These are phyloP conservation scores for Croton setiger DNA, from an alignment of 441 rosid species.

Conservation along the genomic window DNA sequence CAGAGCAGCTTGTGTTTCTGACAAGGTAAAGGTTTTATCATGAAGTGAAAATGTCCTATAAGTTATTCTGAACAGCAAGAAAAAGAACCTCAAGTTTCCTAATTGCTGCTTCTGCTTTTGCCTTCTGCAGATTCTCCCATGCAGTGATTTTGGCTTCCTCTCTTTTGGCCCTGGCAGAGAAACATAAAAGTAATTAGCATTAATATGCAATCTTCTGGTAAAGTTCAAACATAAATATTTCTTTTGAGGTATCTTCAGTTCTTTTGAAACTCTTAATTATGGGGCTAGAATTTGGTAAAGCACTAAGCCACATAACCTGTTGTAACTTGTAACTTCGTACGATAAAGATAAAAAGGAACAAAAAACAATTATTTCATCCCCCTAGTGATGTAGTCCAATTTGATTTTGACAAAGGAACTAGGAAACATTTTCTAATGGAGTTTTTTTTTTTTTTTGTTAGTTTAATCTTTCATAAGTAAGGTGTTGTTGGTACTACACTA, in stretches of 20 bases:
- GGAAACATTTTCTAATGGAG: too few species aligned
- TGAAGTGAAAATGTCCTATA: conserved; percentile 10
- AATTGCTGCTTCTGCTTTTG: conserved; percentile 88
- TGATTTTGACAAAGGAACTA: too few species aligned
- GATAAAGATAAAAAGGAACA: background rate
- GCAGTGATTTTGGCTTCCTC: conserved; percentile 88
- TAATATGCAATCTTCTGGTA: background rate
- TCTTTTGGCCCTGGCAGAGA: conserved; percentile 52
- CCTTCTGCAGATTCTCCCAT: conserved; percentile 96
- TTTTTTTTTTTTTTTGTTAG: too few species aligned
- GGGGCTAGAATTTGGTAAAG: background rate
- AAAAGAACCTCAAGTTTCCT: conserved; percentile 77
- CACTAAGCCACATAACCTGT: background rate
- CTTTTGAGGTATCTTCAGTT: background rate
- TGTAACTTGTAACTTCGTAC: too few species aligned
- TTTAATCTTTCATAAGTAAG: too few species aligned
- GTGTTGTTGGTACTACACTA: too few species aligned
- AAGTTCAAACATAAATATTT: background rate
- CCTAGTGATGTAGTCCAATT: too few species aligned
- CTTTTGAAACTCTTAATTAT: background rate
- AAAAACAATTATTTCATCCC: too few species aligned
- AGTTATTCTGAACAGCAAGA: background rate
- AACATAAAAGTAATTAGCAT: background rate
- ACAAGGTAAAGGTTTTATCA: conserved; percentile 1
- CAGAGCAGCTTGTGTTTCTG: background rate